Base-by-base conservation (phyloP, 2,329 filamentous ascomycete species). In the Calonectria honghensis region DNA sequence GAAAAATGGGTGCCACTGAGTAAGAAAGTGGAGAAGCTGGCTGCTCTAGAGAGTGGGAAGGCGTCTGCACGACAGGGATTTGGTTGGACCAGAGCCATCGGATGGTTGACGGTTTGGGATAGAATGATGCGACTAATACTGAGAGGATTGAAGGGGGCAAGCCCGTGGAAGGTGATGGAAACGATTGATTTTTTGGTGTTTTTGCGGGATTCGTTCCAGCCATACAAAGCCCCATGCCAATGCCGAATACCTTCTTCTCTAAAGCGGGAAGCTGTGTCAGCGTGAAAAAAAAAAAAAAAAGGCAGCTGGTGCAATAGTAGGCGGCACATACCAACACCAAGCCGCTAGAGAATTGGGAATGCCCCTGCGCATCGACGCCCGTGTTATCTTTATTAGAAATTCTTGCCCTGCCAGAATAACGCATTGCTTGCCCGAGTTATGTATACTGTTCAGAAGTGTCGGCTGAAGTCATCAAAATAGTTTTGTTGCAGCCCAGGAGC, bases 81-180 rank as follows among this genome's bases (percentile, higher is more conserved):
- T 64, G 61, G 61, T 64, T 64, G 61, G 61, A 64, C 61, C 61
- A 64, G 37, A 18, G 27, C 4, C 37, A 48, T n/a, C n/a, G 57
- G 37, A 29, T 45, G 39, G 27, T 64, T 27, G 59, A 45, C 59
- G 59, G 59, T 59, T 59, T 59, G 37, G 59, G 24, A 41, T 48
- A 48, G 24, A 31, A 31, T 64, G 27, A 64, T 39, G 37, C 57
- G 57, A 27, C 35, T 61, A 61, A 61, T 18, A 61, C 20, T 32
- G 32, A 37, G 32, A 61, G 35, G 31, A 27, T 39, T 24, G 14
- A 18, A 4, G 11, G 32, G 20, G 18, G 11, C 57, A 24, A 39
- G 29, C 35, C 14, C 2, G 57, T 9, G 13, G 24, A 27, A n/a
- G 35, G 37, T 14, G 35, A 61, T 39, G 35, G 20, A 27, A 27